Conservation (phyloP, 495 filamentous ascomycete species). For the Penicillium cosmopolitanum region DNA sequence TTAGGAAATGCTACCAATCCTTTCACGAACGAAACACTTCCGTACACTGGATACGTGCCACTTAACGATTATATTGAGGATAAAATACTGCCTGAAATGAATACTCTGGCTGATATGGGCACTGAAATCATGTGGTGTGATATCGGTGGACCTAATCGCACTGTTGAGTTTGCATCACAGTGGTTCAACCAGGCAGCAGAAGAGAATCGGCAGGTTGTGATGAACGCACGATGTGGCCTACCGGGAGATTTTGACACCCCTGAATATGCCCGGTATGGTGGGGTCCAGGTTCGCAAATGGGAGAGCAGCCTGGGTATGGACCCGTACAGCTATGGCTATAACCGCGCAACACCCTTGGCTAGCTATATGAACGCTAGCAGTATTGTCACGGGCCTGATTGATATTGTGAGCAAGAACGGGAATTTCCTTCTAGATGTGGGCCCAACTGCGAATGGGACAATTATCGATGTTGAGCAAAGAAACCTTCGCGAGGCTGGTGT, state of each 20-base stretch:
- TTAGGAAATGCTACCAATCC: conserved; percentile 49
- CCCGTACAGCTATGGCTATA: conserved; percentile 59
- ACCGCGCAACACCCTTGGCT: conserved; percentile 48
- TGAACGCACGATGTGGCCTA: conserved; percentile 58
- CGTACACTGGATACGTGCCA: conserved; percentile 53
- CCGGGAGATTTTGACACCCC: conserved; percentile 55
- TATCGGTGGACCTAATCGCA: conserved; percentile 53
- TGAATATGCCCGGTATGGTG: conserved; percentile 52
- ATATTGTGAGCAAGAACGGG: conserved; percentile 59
- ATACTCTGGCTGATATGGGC: conserved; percentile 47
- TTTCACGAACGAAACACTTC: conserved; percentile 47
- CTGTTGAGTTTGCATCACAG: conserved; percentile 47
- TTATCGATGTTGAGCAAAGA: conserved; percentile 49
- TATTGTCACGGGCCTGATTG: conserved; percentile 50
- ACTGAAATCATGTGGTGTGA: conserved; percentile 65
- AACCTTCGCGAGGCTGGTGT: conserved; percentile 50
- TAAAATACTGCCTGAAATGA: conserved; percentile 56
- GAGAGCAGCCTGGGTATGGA: conserved; percentile 60
- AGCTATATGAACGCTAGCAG: conserved; percentile 55
- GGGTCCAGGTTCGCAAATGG: conserved; percentile 57
- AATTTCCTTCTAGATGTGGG: conserved; percentile 61
- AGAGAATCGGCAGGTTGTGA: conserved; percentile 48
- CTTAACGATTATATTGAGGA: conserved; percentile 52
- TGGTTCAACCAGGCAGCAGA: conserved; percentile 49
- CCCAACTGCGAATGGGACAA: conserved; percentile 54